Base-by-base conservation (phyloP, 2,329 filamentous ascomycete species). In the Leptographium procerum region DNA sequence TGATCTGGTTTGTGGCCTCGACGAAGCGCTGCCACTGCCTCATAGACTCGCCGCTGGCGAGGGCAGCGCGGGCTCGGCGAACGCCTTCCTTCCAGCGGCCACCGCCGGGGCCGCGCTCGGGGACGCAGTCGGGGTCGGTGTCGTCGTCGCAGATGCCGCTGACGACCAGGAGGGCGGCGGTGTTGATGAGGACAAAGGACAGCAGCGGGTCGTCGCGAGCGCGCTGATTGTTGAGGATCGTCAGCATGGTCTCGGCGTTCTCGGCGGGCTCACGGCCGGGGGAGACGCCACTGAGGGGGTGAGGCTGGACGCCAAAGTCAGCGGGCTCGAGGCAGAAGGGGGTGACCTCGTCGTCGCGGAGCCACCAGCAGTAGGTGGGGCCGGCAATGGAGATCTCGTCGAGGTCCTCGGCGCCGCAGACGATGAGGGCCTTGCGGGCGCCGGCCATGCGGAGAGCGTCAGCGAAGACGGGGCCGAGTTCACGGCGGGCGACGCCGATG, bases 381-480 rank as follows among this genome's bases (percentile, higher is more conserved):
- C 94, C 92, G 1, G 92, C 94, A 65, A 92, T 96, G 66, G 88
- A 94, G 61, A 99, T 83, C 75, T 99, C 94, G 69, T 99, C 94
- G 33, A 99, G 83, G 65, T 97, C 90, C 74, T 97, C 95, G 64
- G 88, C 87, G 50, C 94, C 94, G 58, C 63, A 99, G 22, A 97
- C 88, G 26, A 99, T 82, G 72, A 99, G 76, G 3, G 89, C 91
- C 71, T 96, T 97, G 62, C 77, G 84, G 48, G 84, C 84, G 29
- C 91, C 91, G 19, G 83, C 81, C 64, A 94, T 78, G 40, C 80
- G 81, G 56, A 99, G 75, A 0, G 92, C 90, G 65, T 96, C 88
- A 2, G 89, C 89, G 69, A 96, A 99, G 10, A 95, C 87, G 2
- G 86, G 87, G 1, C 92, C 94, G 24, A 99, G 84, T 65, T 91